Conservation (phyloP, 2,329 filamentous ascomycete genomes). For the Lachnellula hyalina region DNA sequence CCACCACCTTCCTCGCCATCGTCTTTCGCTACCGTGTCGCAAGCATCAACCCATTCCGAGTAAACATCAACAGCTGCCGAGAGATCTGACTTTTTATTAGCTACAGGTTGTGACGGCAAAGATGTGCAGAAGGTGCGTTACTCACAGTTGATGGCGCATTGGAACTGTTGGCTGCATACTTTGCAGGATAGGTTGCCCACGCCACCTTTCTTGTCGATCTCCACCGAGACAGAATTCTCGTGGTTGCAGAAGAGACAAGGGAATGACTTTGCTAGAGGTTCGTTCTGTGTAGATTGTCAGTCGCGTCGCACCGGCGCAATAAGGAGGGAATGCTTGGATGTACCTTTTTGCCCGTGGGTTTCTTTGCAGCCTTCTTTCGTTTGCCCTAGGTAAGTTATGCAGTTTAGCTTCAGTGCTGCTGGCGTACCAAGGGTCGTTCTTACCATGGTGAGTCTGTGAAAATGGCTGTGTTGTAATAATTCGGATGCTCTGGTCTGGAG, state of each 20-base stretch:
- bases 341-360: slow-evolving; percentile 78
- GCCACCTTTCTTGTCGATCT: slow-evolving; percentile 88
- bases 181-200: slow-evolving; percentile 84
- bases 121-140: slow-evolving; percentile 11
- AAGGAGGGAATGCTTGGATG: slow-evolving; percentile 12
- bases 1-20: slow-evolving; percentile 37
- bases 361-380: slow-evolving; percentile 86
- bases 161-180: slow-evolving; percentile 88
- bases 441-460: slow-evolving; percentile 4
- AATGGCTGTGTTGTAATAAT: neutral
- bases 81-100: slow-evolving; percentile 54
- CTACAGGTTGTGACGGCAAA: slow-evolving; percentile 10
- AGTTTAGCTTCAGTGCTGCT: neutral
- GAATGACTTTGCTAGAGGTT: slow-evolving; percentile 76
- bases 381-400: slow-evolving; percentile 62
- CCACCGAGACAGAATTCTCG: slow-evolving; percentile 85
- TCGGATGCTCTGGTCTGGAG: too few relatives aligned
- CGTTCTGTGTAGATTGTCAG: slow-evolving; percentile 43
- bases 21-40: slow-evolving; percentile 65
- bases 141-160: slow-evolving; percentile 88
- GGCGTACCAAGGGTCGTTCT: neutral
- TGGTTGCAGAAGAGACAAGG: slow-evolving; percentile 98
- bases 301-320: slow-evolving; percentile 1
- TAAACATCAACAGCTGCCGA: slow-evolving; percentile 93
- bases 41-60: slow-evolving; percentile 97